A percentile compares a stretch with the other conserved stretches of the same genome.
phyloP scores from a whole-genome alignment of 257 asterid species.

The Nicotiana tabacum region DNA sequence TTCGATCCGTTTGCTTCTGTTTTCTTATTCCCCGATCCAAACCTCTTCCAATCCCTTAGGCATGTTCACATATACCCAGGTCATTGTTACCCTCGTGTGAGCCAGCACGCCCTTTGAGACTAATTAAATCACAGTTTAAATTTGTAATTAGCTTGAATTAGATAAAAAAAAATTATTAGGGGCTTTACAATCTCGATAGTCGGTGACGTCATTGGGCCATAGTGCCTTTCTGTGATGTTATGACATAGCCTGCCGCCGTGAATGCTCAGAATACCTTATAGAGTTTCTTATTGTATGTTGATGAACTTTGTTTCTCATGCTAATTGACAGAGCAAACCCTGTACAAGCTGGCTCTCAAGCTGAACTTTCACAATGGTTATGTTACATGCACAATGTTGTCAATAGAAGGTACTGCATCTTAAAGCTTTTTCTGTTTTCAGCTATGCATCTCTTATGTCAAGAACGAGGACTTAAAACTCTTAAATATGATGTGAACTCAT shows the following conservation, averaged over 20 bases:
- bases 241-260: neutral
- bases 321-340: conserved; percentile 58
- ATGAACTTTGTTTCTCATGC: neutral
- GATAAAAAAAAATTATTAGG: no score
- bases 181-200: no score
- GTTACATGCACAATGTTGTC: conserved; percentile 82
- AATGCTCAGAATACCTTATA: neutral
- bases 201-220: neutral
- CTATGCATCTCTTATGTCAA: neutral
- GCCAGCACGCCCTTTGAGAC: no score
- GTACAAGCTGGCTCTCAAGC: conserved; percentile 77
- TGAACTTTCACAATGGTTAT: conserved; percentile 83
- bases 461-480: neutral
- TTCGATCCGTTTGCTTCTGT: no score
- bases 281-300: neutral
- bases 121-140: no score
- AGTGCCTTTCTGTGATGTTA: neutral
- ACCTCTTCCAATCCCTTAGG: no score
- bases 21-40: no score
- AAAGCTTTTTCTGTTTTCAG: neutral
- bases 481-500: neutral
- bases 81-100: no score
- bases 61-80: no score
- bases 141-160: no score
- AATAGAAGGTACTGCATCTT: conserved; percentile 64